Evolutionary conservation across 495 filamentous ascomycete species (phyloP).

Genomic region (Penicillium coffeae): DNA sequence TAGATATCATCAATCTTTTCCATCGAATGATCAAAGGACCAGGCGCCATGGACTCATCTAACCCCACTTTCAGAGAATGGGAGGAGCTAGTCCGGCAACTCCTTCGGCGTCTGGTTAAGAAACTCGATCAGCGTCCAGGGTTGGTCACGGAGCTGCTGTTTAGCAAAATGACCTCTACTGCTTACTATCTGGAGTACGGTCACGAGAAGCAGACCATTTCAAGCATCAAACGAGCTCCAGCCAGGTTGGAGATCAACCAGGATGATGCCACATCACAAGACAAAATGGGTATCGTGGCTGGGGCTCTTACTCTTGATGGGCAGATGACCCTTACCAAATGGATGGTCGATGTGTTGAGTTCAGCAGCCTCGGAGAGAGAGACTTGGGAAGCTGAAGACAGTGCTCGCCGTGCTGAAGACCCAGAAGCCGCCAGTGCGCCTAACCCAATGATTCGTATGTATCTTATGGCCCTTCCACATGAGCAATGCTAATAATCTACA

Average conservation of each 20-base stretch:
- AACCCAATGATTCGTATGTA: constrained; percentile 43
- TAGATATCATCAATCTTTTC: constrained; percentile 86
- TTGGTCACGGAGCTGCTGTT: constrained; percentile 88
- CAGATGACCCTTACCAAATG: constrained; percentile 72
- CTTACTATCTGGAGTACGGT: constrained; percentile 85
- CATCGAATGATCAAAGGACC: constrained; percentile 92
- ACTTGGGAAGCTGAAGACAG: constrained; percentile 72
- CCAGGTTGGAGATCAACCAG: constrained; percentile 74
- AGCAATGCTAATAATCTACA: constrained; percentile 23
- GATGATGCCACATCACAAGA: constrained; percentile 57
- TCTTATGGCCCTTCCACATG: not conserved
- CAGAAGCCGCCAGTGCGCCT: constrained; percentile 33
- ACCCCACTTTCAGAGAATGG: constrained; percentile 77
- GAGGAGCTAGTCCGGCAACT: constrained; percentile 82
- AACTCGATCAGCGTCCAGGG: constrained; percentile 77
- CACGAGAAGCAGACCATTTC: constrained; percentile 74
- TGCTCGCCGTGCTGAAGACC: constrained; percentile 47
- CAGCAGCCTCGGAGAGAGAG: constrained; percentile 68
- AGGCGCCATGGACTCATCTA: constrained; percentile 62
- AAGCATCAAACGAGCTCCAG: constrained; percentile 53
- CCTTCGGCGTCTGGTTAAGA: constrained; percentile 69
- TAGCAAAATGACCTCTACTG: constrained; percentile 80
- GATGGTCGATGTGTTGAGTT: constrained; percentile 66
- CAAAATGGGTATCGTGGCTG: constrained; percentile 74
- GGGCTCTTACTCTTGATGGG: constrained; percentile 71